Conservation (phyloP, 805 yeast genomes). For the Kodamaea nitidulidarum region DNA sequence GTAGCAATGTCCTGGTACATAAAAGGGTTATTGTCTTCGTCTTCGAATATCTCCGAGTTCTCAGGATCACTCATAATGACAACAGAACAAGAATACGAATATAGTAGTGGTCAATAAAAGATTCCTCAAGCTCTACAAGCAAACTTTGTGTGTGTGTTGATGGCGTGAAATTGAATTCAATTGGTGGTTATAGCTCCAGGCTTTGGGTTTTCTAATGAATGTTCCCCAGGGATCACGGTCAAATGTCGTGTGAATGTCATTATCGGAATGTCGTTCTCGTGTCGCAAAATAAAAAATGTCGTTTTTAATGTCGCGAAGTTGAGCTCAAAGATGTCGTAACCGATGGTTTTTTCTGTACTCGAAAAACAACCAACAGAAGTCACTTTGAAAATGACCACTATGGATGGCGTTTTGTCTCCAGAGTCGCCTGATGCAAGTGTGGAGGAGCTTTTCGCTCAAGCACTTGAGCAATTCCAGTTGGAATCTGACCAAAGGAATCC, state of each 20-base stretch:
- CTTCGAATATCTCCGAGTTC: slow-evolving; percentile 10
- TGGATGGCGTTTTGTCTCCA: too few species aligned
- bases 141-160: too few species aligned
- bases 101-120: too few species aligned
- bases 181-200: too few species aligned
- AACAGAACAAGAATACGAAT: neutral
- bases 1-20: slow-evolving; percentile 27
- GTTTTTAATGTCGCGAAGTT: neutral
- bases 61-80: slow-evolving; percentile 1
- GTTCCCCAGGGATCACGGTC: too few species aligned
- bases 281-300: neutral
- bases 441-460: slow-evolving; percentile 29
- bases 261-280: too few species aligned
- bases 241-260: too few species aligned
- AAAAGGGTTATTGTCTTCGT: slow-evolving; percentile 40
- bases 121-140: neutral
- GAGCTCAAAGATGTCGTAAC: neutral
- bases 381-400: neutral
- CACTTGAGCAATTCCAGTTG: slow-evolving; percentile 25
- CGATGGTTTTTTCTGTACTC: slow-evolving; percentile 1
- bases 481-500: slow-evolving; percentile 20
- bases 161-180: too few species aligned
- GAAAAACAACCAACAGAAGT: slow-evolving; percentile 1
- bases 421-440: neutral
- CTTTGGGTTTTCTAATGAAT: too few species aligned